Evolutionary conservation across 306 rosid species (phyloP).

Genomic region (Vachellia pachyceras): DNA sequence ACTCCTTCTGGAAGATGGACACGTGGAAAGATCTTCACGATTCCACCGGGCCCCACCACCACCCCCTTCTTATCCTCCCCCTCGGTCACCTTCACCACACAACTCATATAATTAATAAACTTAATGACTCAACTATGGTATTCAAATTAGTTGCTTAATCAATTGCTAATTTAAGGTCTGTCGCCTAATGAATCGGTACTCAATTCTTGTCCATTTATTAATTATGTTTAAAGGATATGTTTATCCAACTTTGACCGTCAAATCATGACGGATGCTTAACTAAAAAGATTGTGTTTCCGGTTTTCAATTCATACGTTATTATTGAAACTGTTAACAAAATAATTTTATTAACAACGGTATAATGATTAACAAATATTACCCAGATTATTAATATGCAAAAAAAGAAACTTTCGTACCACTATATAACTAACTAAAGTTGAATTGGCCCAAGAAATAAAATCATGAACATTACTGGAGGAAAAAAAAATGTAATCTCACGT

Average conservation of each 20-base stretch:
- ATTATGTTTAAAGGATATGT: not conserved
- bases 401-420: no score
- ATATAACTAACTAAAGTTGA: no score
- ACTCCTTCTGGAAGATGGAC: not conserved
- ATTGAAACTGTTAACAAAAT: not conserved
- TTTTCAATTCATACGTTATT: not conserved
- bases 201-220: not conserved
- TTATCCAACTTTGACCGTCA: not conserved
- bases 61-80: not conserved
- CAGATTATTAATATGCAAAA: no score
- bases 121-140: not conserved
- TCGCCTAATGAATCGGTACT: not conserved
- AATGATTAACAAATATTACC: not conserved
- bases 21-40: not conserved
- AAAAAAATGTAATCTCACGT: not conserved
- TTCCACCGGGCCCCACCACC: not conserved
- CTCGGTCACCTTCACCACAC: no score
- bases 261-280: not conserved
- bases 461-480: not conserved
- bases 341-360: not conserved
- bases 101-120: no score
- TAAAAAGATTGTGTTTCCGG: not conserved
- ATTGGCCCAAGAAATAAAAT: not conserved
- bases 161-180: not conserved
- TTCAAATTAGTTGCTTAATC: not conserved